Evolutionary conservation across 352 stramenopile species (phyloP).

Genomic region (Phytophthora pseudosyringae): DNA sequence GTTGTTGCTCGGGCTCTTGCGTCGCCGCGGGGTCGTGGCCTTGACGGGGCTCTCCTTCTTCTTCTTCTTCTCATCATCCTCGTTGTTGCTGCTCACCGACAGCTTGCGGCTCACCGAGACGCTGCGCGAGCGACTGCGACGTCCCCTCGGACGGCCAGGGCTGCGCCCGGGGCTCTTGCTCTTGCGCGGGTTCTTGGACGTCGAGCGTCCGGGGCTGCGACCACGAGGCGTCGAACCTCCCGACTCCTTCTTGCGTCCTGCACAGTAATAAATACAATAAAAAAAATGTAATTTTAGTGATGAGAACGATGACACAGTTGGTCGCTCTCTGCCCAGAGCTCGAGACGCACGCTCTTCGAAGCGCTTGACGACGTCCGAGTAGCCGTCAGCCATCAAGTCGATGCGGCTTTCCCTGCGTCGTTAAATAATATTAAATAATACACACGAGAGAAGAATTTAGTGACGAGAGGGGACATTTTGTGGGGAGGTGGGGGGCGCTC

Average conservation of each 20-base stretch:
- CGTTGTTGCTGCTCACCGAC: slow-evolving; percentile 24
- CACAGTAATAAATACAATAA: neutral
- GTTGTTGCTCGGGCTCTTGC: slow-evolving; percentile 27
- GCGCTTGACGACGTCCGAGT: slow-evolving; percentile 69
- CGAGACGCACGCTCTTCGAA: slow-evolving; percentile 64
- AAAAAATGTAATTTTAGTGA: slow-evolving; percentile 10
- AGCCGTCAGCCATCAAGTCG: slow-evolving; percentile 80
- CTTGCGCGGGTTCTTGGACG: slow-evolving; percentile 38
- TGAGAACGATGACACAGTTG: neutral
- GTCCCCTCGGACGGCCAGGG: slow-evolving; percentile 36
- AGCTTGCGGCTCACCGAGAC: slow-evolving; percentile 56
- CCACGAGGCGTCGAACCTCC: slow-evolving; percentile 39
- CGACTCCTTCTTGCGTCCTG: slow-evolving; percentile 67
- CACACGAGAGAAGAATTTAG: slow-evolving; percentile 4
- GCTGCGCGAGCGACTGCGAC: slow-evolving; percentile 67
- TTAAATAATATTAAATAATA: neutral
- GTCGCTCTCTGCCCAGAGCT: neutral
- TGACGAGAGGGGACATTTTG: neutral
- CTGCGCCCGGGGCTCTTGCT: slow-evolving; percentile 53
- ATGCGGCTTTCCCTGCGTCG: slow-evolving; percentile 78
- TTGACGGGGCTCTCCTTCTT: slow-evolving; percentile 14
- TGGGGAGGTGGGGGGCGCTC: neutral
- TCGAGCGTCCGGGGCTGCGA: slow-evolving; percentile 51
- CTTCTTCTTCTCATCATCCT: slow-evolving; percentile 22
- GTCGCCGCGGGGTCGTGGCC: slow-evolving; percentile 21